phyloP scores from a whole-genome alignment of 23 red algal genomes.

The Chondrus crispus region DNA sequence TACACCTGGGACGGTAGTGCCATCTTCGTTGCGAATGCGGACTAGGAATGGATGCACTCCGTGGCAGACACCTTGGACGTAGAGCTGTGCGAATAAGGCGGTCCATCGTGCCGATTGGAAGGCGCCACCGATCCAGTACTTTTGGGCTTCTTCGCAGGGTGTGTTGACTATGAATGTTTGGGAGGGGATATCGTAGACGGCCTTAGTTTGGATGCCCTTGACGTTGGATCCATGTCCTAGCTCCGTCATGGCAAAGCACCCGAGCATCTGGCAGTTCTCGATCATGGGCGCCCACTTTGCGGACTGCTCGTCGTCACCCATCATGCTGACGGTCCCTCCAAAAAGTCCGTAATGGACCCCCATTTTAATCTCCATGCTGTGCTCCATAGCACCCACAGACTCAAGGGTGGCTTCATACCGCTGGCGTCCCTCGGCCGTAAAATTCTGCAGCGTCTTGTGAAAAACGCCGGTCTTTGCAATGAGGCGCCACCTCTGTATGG shows the following conservation, averaged over 20 bases:
- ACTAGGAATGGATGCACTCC: constrained; percentile 97
- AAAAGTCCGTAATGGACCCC: constrained; percentile 89
- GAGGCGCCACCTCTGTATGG: constrained; percentile 45
- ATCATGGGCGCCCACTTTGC: constrained; percentile 69
- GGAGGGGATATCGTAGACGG: constrained; percentile 61
- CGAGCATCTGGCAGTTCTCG: constrained; percentile 64
- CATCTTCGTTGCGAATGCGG: constrained; percentile 75
- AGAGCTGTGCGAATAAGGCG: constrained; percentile 84
- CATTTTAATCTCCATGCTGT: constrained; percentile 85
- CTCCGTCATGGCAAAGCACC: constrained; percentile 96
- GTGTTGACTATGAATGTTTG: constrained; percentile 76
- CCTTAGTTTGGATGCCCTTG: constrained; percentile 80
- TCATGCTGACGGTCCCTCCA: constrained; percentile 66
- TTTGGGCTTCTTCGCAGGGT: constrained; percentile 82
- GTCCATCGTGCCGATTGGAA: constrained; percentile 64
- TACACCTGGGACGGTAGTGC: constrained; percentile 21
- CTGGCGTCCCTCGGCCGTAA: constrained; percentile 30
- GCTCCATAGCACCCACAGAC: constrained; percentile 64
- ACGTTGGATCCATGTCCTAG: constrained; percentile 96
- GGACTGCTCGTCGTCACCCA: constrained; percentile 73
- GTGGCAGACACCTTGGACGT: constrained; percentile 10
- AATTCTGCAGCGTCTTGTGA: constrained; percentile 6
- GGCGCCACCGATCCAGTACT: constrained; percentile 99
- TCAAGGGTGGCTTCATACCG: constrained; percentile 76
- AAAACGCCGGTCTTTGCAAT: background rate